phyloP scores from a whole-genome alignment of 139 green algal species.

The Limnomonas spitsbergensis region DNA sequence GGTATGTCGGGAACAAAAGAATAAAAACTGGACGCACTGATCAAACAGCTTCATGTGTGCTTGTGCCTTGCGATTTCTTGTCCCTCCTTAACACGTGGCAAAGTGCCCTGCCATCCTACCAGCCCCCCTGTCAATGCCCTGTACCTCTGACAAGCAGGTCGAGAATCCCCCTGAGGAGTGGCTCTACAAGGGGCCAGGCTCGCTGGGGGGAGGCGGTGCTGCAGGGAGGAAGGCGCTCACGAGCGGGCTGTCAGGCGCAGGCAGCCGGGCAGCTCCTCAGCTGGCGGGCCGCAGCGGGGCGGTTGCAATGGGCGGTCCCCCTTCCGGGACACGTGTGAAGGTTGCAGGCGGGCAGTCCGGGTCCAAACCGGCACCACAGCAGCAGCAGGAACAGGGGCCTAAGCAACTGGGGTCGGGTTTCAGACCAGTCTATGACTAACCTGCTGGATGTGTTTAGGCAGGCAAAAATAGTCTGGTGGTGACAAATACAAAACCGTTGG shows the following conservation, averaged over 20 bases:
- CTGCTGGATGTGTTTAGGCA: no score
- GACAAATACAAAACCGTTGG: no score
- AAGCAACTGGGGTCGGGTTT: not conserved
- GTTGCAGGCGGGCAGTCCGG: not conserved
- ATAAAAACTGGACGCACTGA: no score
- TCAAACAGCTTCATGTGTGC: no score
- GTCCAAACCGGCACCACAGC: not conserved
- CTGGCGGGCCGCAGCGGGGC: not conserved
- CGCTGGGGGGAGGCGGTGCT: not conserved
- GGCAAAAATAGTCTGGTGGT: no score
- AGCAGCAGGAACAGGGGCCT: not conserved
- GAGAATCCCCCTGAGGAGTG: not conserved
- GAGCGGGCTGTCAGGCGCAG: not conserved
- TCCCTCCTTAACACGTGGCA: no score
- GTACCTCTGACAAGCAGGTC: no score
- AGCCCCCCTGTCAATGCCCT: no score
- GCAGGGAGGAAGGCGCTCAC: not conserved
- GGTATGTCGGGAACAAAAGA: no score
- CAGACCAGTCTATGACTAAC: constrained; percentile 3
- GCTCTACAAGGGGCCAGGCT: not conserved
- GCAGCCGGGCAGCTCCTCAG: not conserved
- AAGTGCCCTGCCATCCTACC: no score
- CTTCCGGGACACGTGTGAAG: not conserved
- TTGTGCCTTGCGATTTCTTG: no score
- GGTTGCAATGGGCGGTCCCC: not conserved